Base-by-base conservation (phyloP, 495 filamentous ascomycete species). In the Aspergillus homomorphus region DNA sequence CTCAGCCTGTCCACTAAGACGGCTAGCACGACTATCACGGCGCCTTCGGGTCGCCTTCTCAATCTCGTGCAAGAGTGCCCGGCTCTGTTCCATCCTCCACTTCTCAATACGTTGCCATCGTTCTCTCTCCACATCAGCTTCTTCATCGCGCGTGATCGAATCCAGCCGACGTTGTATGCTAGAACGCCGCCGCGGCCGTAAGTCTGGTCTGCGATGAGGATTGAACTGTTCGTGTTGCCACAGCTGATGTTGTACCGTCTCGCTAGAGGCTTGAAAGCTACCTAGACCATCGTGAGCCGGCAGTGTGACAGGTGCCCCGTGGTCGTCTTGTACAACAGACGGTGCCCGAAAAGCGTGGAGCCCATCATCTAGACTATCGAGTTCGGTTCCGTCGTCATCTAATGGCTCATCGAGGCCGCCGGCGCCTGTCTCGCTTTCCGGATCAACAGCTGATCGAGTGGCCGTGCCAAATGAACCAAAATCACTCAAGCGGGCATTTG, bases 251-350 rank as follows among this genome's bases (percentile, higher is more conserved):
- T 96, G 91, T 1, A 87, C 78, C 15, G 73, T 57, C 56, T 78
- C 63, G 58, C 76, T 73, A 7, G 80, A 80, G 12, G 80, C 77
- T 41, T 80, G 80, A 64, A 98, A 98, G 22, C 84, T 88, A 3
- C 94, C 95, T 49, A 97, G 70, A 5, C 94, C 94, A 77, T 98
- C 92, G 68, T 98, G 94, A 10, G 86, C 85, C 0, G 94, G 94
- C 12, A 98, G 80, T 19, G 96, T 84, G 4, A 87, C 81, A 7
- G 80, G 76, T 21, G 73, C 67, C 33, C 76, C 83, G 53, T 81
- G 77, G 59, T 84, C 78, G 45, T 74, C 74, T 28, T 81, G 78
- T 54, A 81, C 72, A 55, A 83, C 72, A 28, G 87, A 85, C 0
- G 83, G 83, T 53, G 85, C 82, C 56, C 87, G 82, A 67, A 98